Evolutionary conservation across 2,329 filamentous ascomycete species (phyloP).

Genomic region (Venturia aucupariae): DNA sequence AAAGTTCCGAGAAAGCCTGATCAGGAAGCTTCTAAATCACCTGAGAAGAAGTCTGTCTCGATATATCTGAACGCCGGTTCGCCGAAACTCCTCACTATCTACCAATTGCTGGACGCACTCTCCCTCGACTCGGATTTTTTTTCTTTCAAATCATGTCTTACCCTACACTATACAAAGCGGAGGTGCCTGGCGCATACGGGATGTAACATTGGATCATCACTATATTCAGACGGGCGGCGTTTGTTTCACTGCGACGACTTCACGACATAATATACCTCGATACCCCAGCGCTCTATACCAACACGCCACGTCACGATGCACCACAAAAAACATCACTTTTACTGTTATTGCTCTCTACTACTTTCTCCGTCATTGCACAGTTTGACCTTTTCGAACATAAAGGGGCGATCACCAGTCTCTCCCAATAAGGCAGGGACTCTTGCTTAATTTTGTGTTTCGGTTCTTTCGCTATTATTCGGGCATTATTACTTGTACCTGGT

Average conservation of each 20-base stretch:
- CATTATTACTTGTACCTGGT: no score
- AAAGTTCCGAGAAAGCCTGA: no score
- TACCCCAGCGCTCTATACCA: not conserved
- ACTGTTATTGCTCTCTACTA: not conserved
- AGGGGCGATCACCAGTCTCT: not conserved
- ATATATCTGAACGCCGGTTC: not conserved
- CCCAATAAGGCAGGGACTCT: not conserved
- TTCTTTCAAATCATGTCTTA: not conserved
- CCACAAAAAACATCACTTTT: not conserved
- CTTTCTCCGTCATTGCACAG: not conserved
- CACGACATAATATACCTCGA: slow-evolving; percentile 2
- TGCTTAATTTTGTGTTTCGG: not conserved
- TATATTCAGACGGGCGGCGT: not conserved
- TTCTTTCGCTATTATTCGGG: not conserved
- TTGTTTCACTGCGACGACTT: not conserved
- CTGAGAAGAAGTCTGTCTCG: not conserved
- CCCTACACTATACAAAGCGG: not conserved
- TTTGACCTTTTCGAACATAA: not conserved
- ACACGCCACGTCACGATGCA: not conserved
- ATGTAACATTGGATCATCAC: not conserved
- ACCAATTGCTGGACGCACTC: not conserved
- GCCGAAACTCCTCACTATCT: not conserved
- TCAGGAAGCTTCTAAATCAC: not conserved
- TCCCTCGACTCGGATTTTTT: not conserved
- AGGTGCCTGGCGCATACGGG: not conserved